These are phyloP conservation scores for Metschnikowia dekortorum DNA, from an alignment of 805 yeast genomes.

Conservation along the genomic window DNA sequence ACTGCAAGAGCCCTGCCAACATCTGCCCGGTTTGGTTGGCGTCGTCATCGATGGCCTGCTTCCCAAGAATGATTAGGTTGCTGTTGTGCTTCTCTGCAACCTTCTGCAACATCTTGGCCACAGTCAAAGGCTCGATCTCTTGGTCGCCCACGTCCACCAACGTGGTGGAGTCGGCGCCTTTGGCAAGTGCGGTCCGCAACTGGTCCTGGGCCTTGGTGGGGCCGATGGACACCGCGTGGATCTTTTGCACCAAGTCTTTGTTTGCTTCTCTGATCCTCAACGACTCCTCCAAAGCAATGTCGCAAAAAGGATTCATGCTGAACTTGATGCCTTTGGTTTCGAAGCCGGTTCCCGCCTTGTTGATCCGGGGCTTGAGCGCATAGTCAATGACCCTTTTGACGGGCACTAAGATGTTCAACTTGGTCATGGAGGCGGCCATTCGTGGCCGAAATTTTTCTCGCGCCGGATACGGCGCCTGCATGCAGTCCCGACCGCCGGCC, in stretches of 20 bases:
- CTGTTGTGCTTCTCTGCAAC: conserved; percentile 65
- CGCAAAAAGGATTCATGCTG: conserved; percentile 95
- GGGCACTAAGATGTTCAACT: conserved; percentile 79
- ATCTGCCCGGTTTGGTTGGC: conserved; percentile 94
- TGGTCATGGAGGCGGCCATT: conserved; percentile 23
- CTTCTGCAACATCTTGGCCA: conserved; percentile 78
- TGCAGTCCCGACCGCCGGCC: conserved; percentile 5
- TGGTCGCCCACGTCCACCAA: conserved; percentile 71
- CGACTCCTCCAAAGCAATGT: conserved; percentile 96
- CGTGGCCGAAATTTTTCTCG: conserved; percentile 5
- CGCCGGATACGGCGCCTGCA: not conserved
- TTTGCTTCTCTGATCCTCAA: conserved; percentile 65
- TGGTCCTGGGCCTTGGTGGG: conserved; percentile 83
- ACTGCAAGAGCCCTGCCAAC: conserved; percentile 85
- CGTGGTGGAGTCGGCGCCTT: conserved; percentile 87
- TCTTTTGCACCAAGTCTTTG: conserved; percentile 64
- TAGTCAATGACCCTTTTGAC: conserved; percentile 93
- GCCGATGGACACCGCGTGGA: conserved; percentile 92
- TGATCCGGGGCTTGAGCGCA: conserved; percentile 89
- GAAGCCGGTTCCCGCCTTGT: conserved; percentile 76
- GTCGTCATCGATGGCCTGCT: conserved; percentile 96
- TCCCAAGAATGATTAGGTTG: conserved; percentile 85
- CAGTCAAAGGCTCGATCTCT: conserved; percentile 79
- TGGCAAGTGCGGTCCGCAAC: conserved; percentile 85
- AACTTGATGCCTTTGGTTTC: conserved; percentile 89